Evolutionary conservation across 805 yeast genomes (phyloP), one percentile per base, ranked within the genome.

Genomic region (Lipomyces sp.): DNA sequence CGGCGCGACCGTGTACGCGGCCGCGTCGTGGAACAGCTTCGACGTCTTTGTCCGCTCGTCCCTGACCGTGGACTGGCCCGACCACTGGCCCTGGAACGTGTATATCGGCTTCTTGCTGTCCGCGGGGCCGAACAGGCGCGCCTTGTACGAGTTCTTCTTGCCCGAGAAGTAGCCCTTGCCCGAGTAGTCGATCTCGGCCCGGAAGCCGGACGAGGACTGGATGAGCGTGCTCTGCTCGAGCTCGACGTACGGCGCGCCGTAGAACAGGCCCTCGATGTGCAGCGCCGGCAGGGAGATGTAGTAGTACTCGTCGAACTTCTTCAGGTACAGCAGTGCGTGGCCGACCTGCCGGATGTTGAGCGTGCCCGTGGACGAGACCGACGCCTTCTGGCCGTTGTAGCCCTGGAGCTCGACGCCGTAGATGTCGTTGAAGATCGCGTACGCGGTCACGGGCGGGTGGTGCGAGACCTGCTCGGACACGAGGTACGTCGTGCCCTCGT

Each of bases 381-480:
- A 80, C 23, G 97, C 90, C 68, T 80, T 85, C 64, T 91, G 80
- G 35, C 91, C 91, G 65, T 86, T 90, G 71, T 87, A 91, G 47
- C 98, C 98, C 68, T 90, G 86, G 56, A 89, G 73, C 37, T 73
- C 70, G 23, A 84, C 83, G 31, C 82, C 76, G 67, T 83, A 76
- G 62, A 80, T 79, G 56, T 82, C 85, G 66, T 89, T 89, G 63
- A 79, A 72, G 49, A 93, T 78, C 38, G 89, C 79, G 66, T 89
- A 93, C 5, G 93, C 97, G n/a, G 98, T 90, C 32, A 86, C 83
- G 23, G 98, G 98, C 16, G 98, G 98, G 68, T 93, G 98, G 71
- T 93, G 98, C 55, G 90, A 82, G 13, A 93, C 97, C 70, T 93
- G 98, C 70, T 93, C 98, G 57, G 90, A 80, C 47, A 88, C 71